Base-by-base conservation (phyloP, 2,329 filamentous ascomycete genomes). In the Fusarium irregulare region DNA sequence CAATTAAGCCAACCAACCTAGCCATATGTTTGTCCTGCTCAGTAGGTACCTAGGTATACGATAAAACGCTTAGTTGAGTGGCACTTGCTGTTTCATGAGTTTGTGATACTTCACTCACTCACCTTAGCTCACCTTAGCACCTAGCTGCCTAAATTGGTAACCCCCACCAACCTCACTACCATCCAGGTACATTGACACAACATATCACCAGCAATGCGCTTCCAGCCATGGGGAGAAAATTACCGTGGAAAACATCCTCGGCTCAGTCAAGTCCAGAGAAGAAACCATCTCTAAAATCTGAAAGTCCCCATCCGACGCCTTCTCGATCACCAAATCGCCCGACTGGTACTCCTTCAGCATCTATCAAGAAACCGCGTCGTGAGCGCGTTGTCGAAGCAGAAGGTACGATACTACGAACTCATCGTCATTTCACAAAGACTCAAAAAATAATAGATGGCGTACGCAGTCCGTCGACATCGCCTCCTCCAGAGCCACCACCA, bases 391-490 rank as follows among this genome's bases (percentile, higher is more conserved):
- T 61, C 32, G 55, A 67, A 32, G 55, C 68, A 76, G 76, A 70
- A 57, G 73, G 76, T 77, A 72, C 49, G 40, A 9, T 12, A 56
- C 8, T 7, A 23, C 30, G 42, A 25, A n/a, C 46, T n/a, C 5
- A 27, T 42, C 21, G 18, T 8, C 7, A 2, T 21, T 18, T 21
- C 40, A 28, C 21, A 27, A 45, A 34, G 37, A 25, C 44, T 48
- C 25, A 21, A 21, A 21, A 21, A 21, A 21, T 21, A 21, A 12
- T 25, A 75, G 74, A 77, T 58, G 58, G 68, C 3, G 44, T 71
- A 13, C 75, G 81, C 25, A 83, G 80, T 32, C 80, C 81, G 18
- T 87, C 86, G 1, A 85, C 84, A 11, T 88, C 87, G 5, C 86
- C 86, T 7, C 84, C 85, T 2, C 84, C 84, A 3, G 81, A 83